Evolutionary conservation across 1,139 yeast species (phyloP).

Genomic region (Geotrichum europaeum): DNA sequence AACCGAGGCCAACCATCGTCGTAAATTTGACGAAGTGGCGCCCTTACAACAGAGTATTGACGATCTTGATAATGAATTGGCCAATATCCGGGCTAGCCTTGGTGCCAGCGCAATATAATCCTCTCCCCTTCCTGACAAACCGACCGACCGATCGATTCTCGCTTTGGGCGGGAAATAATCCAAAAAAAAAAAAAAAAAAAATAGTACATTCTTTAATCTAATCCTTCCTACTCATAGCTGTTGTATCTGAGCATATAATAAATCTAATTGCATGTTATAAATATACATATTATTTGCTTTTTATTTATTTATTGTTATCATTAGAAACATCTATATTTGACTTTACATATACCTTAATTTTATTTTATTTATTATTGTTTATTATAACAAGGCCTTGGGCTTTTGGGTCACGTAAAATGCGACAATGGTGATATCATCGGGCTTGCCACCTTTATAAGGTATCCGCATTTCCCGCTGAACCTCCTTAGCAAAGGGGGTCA

Average conservation of each 20-base stretch:
- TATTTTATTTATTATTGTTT: too few species aligned
- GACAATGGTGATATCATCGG: slow-evolving; percentile 86
- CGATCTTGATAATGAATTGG: slow-evolving; percentile 55
- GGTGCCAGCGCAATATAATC: slow-evolving; percentile 58
- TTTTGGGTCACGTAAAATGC: slow-evolving; percentile 42
- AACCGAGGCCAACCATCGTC: slow-evolving; percentile 51
- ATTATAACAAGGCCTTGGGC: slow-evolving; percentile 4
- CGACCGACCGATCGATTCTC: neutral
- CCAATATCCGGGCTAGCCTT: slow-evolving; percentile 43
- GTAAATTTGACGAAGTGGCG: slow-evolving; percentile 72
- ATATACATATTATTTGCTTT: neutral
- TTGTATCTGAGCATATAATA: neutral
- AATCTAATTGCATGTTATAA: neutral
- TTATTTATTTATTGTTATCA: neutral
- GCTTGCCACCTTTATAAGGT: slow-evolving; percentile 86
- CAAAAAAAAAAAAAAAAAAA: too few species aligned
- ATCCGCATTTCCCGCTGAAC: slow-evolving; percentile 46
- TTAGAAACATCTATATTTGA: neutral
- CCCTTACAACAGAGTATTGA: slow-evolving; percentile 52
- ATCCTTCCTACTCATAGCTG: neutral
- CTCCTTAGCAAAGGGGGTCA: slow-evolving; percentile 85
- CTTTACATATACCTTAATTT: too few species aligned
- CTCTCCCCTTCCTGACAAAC: neutral
- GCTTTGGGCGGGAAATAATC: too few species aligned
- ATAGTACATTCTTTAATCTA: neutral